Percentiles rank a stretch among this genome's conserved stretches.
Conservation (phyloP, 257 asterid genomes). For the Plantago ovata region DNA sequence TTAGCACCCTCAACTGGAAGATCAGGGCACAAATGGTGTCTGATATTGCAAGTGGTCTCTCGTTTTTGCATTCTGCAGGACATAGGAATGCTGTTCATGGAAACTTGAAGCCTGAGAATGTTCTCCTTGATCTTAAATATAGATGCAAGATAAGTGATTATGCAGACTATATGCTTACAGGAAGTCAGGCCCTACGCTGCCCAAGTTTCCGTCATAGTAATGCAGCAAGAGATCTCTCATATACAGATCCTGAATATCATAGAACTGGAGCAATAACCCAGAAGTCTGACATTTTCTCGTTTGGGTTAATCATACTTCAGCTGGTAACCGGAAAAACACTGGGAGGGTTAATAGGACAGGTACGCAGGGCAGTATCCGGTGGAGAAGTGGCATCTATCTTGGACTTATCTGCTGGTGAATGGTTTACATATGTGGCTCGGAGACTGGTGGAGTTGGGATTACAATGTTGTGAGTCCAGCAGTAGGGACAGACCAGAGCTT, state of each 20-base stretch:
- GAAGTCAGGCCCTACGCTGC: constrained; percentile 48
- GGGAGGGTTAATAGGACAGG: constrained; percentile 43
- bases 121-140: constrained; percentile 51
- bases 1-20: constrained; percentile 63
- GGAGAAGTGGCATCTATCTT: constrained; percentile 43
- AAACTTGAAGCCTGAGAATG: constrained; percentile 62
- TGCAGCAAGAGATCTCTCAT: constrained; percentile 41
- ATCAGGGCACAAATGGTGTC: constrained; percentile 52
- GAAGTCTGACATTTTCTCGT: constrained; percentile 67
- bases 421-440: constrained; percentile 62
- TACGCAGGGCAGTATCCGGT: constrained; percentile 36
- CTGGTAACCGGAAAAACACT: constrained; percentile 58
- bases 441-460: constrained; percentile 67
- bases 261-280: constrained; percentile 49
- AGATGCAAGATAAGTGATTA: constrained; percentile 64
- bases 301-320: constrained; percentile 72
- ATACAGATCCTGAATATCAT: constrained; percentile 67
- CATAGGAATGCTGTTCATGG: constrained; percentile 58
- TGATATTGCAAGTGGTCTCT: constrained; percentile 59
- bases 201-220: constrained; percentile 56
- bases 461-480: constrained; percentile 61
- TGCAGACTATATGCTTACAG: constrained; percentile 46
- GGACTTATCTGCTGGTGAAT: constrained; percentile 78
- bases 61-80: constrained; percentile 52
- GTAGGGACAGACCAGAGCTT: constrained; percentile 64